These are phyloP conservation scores for Cicer bijugum DNA, from an alignment of 306 rosid species.

Conservation along the genomic window DNA sequence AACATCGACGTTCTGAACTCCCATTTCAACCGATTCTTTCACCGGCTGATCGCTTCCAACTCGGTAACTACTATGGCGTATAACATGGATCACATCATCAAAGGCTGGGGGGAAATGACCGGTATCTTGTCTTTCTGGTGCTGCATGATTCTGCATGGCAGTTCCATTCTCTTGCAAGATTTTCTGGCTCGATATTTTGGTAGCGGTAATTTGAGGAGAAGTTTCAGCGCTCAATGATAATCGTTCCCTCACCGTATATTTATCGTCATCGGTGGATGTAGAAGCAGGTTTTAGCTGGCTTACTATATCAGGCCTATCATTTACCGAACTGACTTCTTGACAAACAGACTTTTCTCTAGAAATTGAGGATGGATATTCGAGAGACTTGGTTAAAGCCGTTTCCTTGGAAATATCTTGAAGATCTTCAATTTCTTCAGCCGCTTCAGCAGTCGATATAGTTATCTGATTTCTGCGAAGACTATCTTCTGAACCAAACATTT, in stretches of 20 bases:
- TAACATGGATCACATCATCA: conserved; percentile 93
- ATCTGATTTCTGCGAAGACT: conserved; percentile 39
- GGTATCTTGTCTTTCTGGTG: conserved; percentile 59
- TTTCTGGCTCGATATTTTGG: conserved; percentile 56
- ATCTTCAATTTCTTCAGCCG: conserved; percentile 47
- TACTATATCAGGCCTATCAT: conserved; percentile 43
- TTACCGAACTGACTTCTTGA: conserved; percentile 49
- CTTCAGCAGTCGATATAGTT: conserved; percentile 41
- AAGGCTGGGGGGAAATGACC: conserved; percentile 84
- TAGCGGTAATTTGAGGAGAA: conserved; percentile 46
- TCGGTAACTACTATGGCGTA: conserved; percentile 95
- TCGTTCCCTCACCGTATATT: conserved; percentile 78
- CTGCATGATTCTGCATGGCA: conserved; percentile 50
- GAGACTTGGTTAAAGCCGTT: conserved; percentile 43
- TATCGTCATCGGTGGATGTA: conserved; percentile 68
- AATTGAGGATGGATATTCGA: conserved; percentile 43
- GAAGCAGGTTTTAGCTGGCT: conserved; percentile 45
- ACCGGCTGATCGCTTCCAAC: conserved; percentile 87
- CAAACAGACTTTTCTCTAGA: conserved; percentile 58
- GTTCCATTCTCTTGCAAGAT: conserved; percentile 60
- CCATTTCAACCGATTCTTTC: conserved; percentile 82
- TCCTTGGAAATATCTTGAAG: conserved; percentile 51
- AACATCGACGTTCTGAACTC: conserved; percentile 85
- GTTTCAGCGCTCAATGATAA: conserved; percentile 61
- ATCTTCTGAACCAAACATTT: conserved; percentile 37